These are phyloP conservation scores for Populus alba DNA, from an alignment of 345 rosid species.

Conservation along the genomic window DNA sequence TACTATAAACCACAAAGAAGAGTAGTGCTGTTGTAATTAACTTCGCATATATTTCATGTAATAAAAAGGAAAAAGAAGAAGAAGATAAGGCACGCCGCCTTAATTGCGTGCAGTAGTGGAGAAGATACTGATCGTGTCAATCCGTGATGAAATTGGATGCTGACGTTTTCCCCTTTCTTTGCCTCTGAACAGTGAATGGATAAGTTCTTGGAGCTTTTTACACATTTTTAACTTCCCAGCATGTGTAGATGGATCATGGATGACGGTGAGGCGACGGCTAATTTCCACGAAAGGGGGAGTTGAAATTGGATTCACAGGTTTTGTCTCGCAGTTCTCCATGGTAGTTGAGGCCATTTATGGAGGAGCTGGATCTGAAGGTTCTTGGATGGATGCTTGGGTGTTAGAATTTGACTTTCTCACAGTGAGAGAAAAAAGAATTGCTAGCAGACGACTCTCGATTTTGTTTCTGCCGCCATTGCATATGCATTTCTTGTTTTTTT, in stretches of 20 bases:
- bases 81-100: too few species aligned
- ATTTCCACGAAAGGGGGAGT: not conserved
- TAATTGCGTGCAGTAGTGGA: not conserved
- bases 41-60: too few species aligned
- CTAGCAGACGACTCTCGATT: not conserved
- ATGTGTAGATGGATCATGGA: not conserved
- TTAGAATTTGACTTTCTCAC: too few species aligned
- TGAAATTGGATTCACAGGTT: not conserved
- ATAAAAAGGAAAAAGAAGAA: too few species aligned
- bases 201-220: not conserved
- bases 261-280: not conserved
- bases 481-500: not conserved
- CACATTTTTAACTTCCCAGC: not conserved
- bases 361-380: not conserved
- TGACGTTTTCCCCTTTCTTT: not conserved
- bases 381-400: not conserved
- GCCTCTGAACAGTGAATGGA: not conserved
- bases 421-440: not conserved
- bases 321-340: not conserved
- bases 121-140: not conserved
- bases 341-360: not conserved
- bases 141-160: not conserved
- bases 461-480: not conserved
- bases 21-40: too few species aligned
- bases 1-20: too few species aligned